Evolutionary conservation across 2,329 filamentous ascomycete genomes (phyloP), one percentile per base, ranked within the genome.

Genomic region (Elsinoe necatrix): DNA sequence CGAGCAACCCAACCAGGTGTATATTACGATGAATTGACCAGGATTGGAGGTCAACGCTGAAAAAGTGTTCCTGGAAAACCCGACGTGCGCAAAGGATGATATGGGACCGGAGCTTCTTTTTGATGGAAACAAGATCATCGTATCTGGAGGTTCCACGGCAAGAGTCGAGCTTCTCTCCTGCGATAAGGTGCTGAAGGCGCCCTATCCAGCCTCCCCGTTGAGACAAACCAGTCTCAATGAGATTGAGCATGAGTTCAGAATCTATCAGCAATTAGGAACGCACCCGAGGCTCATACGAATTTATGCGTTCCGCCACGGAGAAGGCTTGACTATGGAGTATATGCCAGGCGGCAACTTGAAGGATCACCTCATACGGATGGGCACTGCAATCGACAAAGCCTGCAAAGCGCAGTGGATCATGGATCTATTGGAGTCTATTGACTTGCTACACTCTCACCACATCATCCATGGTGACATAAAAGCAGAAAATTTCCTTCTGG

Each of bases 401-500:
- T 31, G 14, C 11, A 14, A 25, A 9, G 29, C 34, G 45, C 45
- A 50, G 16, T 50, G 45, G 45, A 50, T 50, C 25, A 50, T 34
- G 45, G 45, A 50, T 50, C 23, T 34, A 4, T 31, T 50, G 45
- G 45, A 50, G n/a, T 50, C 45, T 3, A 31, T 50, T 8, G n/a
- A 11, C n/a, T 20, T 50, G 12, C 45, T 50, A 3, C 45, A 34
- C n/a, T 12, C 45, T 5, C 45, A 50, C n/a, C 23, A 50, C 18
- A 34, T 50, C 25, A 20, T 50, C 20, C 45, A 50, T 34, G 25
- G 45, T 18, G 45, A 50, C 16, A 50, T 50, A 23, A 50, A 45
- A 45, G 42, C 42, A 23, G 42, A 45, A 23, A 45, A 45, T 23
- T 45, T 45, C 20, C 42, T 45, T 20, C 8, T 45, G 2, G 42